Percentiles rank a stretch among this genome's conserved stretches.
phyloP scores from a whole-genome alignment of 345 rosid genomes.

The Eutrema japonicum region DNA sequence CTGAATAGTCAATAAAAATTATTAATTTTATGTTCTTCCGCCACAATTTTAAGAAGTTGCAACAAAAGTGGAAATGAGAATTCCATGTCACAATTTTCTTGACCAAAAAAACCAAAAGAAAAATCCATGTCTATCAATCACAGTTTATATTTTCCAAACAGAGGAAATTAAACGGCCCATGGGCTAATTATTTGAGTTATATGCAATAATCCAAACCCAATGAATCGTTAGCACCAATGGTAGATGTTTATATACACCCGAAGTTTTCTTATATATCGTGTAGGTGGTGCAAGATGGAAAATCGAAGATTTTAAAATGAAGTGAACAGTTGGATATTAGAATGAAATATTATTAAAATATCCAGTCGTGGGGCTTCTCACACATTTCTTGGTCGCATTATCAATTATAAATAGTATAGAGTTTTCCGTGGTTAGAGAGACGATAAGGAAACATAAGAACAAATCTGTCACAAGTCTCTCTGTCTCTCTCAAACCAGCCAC shows the following conservation, averaged over 20 bases:
- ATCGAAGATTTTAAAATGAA: not conserved
- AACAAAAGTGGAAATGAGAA: slow-evolving; percentile 1
- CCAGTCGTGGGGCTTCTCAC: slow-evolving; percentile 33
- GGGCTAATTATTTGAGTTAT: slow-evolving; percentile 2
- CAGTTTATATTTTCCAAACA: not conserved
- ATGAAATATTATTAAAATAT: slow-evolving; percentile 11
- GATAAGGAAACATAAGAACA: slow-evolving; percentile 43
- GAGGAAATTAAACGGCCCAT: not conserved
- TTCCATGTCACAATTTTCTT: not conserved
- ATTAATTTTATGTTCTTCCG: not conserved
- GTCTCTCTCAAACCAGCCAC: slow-evolving; percentile 47
- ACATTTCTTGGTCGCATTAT: slow-evolving; percentile 37
- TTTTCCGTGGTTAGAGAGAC: slow-evolving; percentile 24
- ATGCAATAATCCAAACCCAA: not conserved
- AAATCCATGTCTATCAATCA: not conserved
- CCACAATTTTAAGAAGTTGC: not conserved
- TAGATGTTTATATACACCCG: not conserved
- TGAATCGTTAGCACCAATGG: not conserved
- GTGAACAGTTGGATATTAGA: not conserved
- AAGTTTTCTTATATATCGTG: not conserved
- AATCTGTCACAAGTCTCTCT: slow-evolving; percentile 42
- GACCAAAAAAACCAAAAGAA: not conserved
- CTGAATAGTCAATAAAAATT: not conserved
- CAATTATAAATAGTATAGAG: slow-evolving; percentile 8
- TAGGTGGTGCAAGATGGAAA: not conserved